Percentiles rank a stretch among this genome's conserved stretches.
These are phyloP conservation scores for Sodiomyces alkalinus DNA, from an alignment of 2,329 filamentous ascomycete genomes.

Conservation along the genomic window DNA sequence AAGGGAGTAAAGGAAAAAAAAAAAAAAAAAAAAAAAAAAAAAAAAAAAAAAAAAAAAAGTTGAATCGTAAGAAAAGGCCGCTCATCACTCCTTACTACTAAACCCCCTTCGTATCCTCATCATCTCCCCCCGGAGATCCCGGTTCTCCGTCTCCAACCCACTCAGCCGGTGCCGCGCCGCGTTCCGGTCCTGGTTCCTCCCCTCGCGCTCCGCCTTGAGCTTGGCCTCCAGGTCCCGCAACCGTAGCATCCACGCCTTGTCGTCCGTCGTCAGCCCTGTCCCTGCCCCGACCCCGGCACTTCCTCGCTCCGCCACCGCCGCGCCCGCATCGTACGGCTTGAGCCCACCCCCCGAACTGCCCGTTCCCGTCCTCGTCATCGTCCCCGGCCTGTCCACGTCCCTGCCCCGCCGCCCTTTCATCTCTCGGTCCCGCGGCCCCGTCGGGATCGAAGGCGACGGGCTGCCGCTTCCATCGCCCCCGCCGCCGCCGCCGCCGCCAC, in stretches of 20 bases:
- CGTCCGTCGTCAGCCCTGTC: too few relatives aligned
- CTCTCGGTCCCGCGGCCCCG: slow-evolving; percentile 30
- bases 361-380: slow-evolving; percentile 16
- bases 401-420: slow-evolving; percentile 8
- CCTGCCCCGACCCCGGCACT: slow-evolving; percentile 3
- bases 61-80: background rate
- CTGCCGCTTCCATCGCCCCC: slow-evolving; percentile 26
- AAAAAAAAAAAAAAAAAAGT: too few relatives aligned
- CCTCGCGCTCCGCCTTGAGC: slow-evolving; percentile 81
- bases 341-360: slow-evolving; percentile 3
- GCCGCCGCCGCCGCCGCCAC: slow-evolving; percentile 25
- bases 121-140: slow-evolving; percentile 50
- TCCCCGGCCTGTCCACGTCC: slow-evolving; percentile 9
- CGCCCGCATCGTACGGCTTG: slow-evolving; percentile 7
- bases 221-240: slow-evolving; percentile 78
- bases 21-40: too few relatives aligned
- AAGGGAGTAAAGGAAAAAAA: too few relatives aligned
- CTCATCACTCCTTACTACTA: slow-evolving; percentile 5
- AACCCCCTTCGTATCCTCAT: slow-evolving; percentile 17
- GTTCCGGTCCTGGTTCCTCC: slow-evolving; percentile 65
- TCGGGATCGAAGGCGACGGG: slow-evolving; percentile 38
- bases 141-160: slow-evolving; percentile 59
- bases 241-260: slow-evolving; percentile 72
- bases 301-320: slow-evolving; percentile 16
- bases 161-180: slow-evolving; percentile 70